Conservation (phyloP, 2,329 filamentous ascomycete genomes). For the Penicillium psychrosexuale region DNA sequence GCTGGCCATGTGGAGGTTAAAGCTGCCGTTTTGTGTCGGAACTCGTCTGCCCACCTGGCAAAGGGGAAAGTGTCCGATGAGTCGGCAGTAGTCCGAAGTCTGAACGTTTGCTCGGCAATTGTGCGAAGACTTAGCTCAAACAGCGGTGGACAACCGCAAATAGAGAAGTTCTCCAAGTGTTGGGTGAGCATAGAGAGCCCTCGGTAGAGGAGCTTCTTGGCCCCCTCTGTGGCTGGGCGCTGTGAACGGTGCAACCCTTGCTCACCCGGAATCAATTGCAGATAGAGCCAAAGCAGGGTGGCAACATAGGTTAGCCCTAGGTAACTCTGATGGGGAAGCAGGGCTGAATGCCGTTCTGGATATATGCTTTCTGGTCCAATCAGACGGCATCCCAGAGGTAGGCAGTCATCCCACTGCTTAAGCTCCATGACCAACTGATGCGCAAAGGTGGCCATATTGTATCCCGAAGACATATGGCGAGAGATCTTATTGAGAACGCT, state of each 20-base stretch:
- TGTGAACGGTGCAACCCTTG: conserved; percentile 31
- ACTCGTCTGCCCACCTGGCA: conserved; percentile 33
- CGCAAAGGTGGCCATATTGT: conserved; percentile 29
- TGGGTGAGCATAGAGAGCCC: conserved; percentile 36
- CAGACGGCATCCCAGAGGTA: conserved; percentile 37
- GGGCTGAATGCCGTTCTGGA: conserved; percentile 34
- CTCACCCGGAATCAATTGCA: conserved; percentile 33
- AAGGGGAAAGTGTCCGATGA: conserved; percentile 36
- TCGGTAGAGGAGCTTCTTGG: conserved; percentile 38
- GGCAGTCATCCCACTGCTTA: conserved; percentile 36
- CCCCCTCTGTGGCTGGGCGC: conserved; percentile 34
- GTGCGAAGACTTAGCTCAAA: conserved; percentile 38
- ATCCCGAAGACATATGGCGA: conserved; percentile 29
- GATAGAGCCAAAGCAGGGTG: conserved; percentile 37
- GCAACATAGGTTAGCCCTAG: conserved; percentile 38
- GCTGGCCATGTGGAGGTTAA: conserved; percentile 34
- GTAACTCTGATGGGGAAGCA: conserved; percentile 42
- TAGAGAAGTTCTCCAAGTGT: conserved; percentile 39
- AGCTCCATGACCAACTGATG: conserved; percentile 38
- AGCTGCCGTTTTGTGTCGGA: conserved; percentile 28
- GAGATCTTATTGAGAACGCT: conserved; percentile 37
- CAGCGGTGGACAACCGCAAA: conserved; percentile 37
- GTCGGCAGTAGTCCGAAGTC: conserved; percentile 29
- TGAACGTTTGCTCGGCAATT: conserved; percentile 35
- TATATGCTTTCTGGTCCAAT: conserved; percentile 38